phyloP scores from a whole-genome alignment of 306 rosid species.

The Quercus alba region DNA sequence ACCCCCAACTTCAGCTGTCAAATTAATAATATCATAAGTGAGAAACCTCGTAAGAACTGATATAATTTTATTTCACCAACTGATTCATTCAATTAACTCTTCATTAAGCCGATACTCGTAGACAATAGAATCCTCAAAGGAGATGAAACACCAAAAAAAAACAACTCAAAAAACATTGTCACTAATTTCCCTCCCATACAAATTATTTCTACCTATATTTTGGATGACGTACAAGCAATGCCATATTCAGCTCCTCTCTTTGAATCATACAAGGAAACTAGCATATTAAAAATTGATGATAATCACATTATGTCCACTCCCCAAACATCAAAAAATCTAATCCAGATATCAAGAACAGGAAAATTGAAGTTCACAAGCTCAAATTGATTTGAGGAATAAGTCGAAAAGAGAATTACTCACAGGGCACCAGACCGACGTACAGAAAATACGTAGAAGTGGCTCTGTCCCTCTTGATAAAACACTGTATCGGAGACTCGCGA shows the following conservation, averaged over 20 bases:
- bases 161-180: neutral
- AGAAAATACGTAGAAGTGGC: conserved; percentile 63
- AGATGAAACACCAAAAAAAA: neutral
- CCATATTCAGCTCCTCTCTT: neutral
- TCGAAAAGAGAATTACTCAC: conserved; percentile 49
- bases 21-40: conserved; percentile 21
- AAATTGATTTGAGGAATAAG: neutral
- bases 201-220: neutral
- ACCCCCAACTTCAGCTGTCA: conserved; percentile 64
- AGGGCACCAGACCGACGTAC: conserved; percentile 64
- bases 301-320: neutral
- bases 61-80: conserved; percentile 10
- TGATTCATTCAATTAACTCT: neutral
- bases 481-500: conserved; percentile 71
- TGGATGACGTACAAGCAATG: neutral
- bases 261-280: neutral
- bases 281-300: neutral
- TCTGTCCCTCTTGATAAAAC: conserved; percentile 80
- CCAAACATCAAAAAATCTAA: neutral
- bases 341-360: conserved; percentile 5
- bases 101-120: neutral
- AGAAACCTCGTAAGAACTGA: conserved; percentile 1
- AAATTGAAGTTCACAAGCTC: conserved; percentile 3
- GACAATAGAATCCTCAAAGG: neutral
- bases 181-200: no score